These are phyloP conservation scores for Penicillium sp. DNA, from an alignment of 2,329 filamentous ascomycete species.

Conservation along the genomic window DNA sequence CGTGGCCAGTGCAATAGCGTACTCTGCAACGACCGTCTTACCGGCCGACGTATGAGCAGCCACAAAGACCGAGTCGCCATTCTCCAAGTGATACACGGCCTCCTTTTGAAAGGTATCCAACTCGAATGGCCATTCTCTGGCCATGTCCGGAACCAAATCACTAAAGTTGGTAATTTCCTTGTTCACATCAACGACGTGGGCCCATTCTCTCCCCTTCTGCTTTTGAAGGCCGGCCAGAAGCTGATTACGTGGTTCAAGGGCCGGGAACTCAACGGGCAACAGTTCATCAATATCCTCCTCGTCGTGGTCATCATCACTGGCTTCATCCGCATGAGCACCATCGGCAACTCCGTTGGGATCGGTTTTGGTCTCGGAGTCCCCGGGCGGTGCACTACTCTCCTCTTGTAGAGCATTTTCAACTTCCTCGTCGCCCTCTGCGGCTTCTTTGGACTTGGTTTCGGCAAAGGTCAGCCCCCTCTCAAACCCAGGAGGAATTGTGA, in stretches of 20 bases:
- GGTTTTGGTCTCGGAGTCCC: slow-evolving; percentile 45
- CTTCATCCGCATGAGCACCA: slow-evolving; percentile 22
- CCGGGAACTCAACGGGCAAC: slow-evolving; percentile 86
- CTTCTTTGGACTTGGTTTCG: slow-evolving; percentile 52
- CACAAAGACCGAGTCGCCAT: slow-evolving; percentile 94
- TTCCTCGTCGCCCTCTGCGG: slow-evolving; percentile 60
- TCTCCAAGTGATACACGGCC: slow-evolving; percentile 93
- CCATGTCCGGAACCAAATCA: slow-evolving; percentile 93
- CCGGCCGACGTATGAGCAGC: slow-evolving; percentile 96
- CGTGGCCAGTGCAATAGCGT: slow-evolving; percentile 91
- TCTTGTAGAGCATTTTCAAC: slow-evolving; percentile 56
- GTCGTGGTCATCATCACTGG: slow-evolving; percentile 29
- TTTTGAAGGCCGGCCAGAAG: slow-evolving; percentile 66
- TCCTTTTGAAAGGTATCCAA: slow-evolving; percentile 98
- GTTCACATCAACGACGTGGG: slow-evolving; percentile 95
- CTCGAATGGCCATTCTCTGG: slow-evolving; percentile 92
- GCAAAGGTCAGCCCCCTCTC: slow-evolving; percentile 68
- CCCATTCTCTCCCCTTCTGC: slow-evolving; percentile 81
- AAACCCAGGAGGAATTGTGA: slow-evolving; percentile 79
- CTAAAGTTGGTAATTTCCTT: slow-evolving; percentile 89
- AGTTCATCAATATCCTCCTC: slow-evolving; percentile 69
- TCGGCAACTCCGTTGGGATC: slow-evolving; percentile 30
- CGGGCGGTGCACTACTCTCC: slow-evolving; percentile 39
- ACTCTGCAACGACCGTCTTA: slow-evolving; percentile 97
- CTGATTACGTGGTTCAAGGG: slow-evolving; percentile 74